phyloP scores from a whole-genome alignment of 2,329 filamentous ascomycete genomes.

The Hymenoscyphus fructigenus region DNA sequence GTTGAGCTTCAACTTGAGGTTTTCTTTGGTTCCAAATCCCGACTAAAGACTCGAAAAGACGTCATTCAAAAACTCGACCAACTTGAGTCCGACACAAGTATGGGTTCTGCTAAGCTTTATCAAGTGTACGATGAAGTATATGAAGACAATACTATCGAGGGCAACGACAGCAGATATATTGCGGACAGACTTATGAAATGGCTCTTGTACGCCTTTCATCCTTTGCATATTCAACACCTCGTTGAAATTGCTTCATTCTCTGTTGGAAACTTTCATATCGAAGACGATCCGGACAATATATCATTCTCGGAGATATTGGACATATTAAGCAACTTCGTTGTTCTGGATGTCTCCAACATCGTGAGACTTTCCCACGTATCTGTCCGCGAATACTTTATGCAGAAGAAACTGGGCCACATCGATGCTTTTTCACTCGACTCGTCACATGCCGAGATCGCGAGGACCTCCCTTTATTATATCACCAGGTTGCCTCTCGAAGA shows the following conservation, averaged over 20 bases:
- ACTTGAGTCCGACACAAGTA: not conserved
- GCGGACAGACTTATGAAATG: not conserved
- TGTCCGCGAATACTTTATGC: not conserved
- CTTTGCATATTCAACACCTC: not conserved
- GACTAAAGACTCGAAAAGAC: not conserved
- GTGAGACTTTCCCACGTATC: not conserved
- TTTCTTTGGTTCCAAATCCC: not conserved
- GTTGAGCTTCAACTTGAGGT: constrained; percentile 3
- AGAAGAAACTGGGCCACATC: no score
- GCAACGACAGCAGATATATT: not conserved
- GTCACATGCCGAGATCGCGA: no score
- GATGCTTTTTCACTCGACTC: no score
- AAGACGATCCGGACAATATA: not conserved
- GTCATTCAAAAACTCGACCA: not conserved
- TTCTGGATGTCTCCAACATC: not conserved
- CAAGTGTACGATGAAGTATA: not conserved
- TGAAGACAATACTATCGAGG: not conserved
- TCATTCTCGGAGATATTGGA: not conserved
- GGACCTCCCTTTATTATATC: no score
- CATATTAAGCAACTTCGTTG: not conserved
- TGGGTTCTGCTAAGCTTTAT: not conserved
- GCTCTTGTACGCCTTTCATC: not conserved
- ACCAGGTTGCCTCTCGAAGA: no score
- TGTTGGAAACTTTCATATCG: not conserved
- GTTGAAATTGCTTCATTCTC: not conserved